Evolutionary conservation across 768 basidiomycete species (phyloP).

Genomic region (Pleurotus sapidus): DNA sequence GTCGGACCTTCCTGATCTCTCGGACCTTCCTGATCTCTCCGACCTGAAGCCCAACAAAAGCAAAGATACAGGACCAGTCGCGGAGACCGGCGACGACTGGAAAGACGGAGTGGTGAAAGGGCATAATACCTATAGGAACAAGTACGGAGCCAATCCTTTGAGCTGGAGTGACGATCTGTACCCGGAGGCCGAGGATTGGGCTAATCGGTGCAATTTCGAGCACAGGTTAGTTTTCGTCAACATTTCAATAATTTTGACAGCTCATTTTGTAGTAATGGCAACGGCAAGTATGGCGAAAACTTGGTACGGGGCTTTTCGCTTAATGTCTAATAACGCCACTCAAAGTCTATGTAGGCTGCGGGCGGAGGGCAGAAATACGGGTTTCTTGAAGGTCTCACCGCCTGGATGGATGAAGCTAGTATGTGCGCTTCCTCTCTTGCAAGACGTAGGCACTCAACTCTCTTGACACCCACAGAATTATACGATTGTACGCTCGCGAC

Average conservation of each 20-base stretch:
- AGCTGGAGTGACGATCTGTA: constrained; percentile 7
- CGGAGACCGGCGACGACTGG: neutral
- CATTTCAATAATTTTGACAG: neutral
- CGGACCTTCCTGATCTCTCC: neutral
- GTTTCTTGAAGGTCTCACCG: constrained; percentile 1
- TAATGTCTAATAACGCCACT: neutral
- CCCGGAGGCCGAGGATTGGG: neutral
- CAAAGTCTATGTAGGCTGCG: neutral
- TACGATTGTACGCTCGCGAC: neutral
- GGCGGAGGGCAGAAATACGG: neutral
- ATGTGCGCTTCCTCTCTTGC: neutral
- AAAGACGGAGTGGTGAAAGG: neutral
- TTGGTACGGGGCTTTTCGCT: neutral
- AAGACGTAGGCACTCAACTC: neutral
- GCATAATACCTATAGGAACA: constrained; percentile 3
- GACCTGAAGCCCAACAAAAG: neutral
- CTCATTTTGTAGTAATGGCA: neutral
- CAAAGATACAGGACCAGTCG: neutral
- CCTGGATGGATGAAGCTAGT: constrained; percentile 6
- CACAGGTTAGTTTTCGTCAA: neutral
- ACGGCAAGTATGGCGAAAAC: constrained; percentile 4
- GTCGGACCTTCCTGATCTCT: neutral
- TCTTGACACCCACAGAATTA: neutral
- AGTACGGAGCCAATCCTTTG: constrained; percentile 1
- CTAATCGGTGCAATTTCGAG: constrained; percentile 3